Base-by-base conservation (phyloP, 1,284 basidiomycete species). In the Wolfiporia cocos region DNA sequence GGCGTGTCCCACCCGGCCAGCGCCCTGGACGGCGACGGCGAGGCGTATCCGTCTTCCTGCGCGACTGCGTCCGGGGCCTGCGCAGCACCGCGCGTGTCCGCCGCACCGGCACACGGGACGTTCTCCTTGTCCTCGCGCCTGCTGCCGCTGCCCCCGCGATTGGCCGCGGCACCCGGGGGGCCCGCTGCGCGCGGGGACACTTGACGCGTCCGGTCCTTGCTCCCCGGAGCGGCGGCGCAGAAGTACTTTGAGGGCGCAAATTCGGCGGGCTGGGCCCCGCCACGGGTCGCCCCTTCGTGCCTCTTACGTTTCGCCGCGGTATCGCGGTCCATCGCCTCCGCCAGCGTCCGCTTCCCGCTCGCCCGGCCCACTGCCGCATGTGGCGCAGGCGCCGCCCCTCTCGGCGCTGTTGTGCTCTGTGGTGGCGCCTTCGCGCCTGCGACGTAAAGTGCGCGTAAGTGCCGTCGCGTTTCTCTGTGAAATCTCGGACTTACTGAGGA, bases 11-110 rank as follows among this genome's bases (percentile, higher is more conserved):
- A 60, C 46, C n/a, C n/a, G n/a, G n/a, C n/a, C n/a, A 69, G 64
- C 46, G 67, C 67, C 52, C 70, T 63, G 37, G 76, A 77, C 43
- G 73, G 66, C 12, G 74, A 67, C 15, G 83, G 84, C 15, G 85
- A 86, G 44, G 81, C 67, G 59, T 88, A 88, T 28, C 86, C 85
- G 51, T 85, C 84, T 56, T 88, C 86, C 61, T 86, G 86, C 53
- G 69, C 66, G 26, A 86, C 78, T 17, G 49, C 55, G 40, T 70
- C 66, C 43, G 66, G 61, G 23, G 55, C 53, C 38, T 68, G 62
- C 39, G 59, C 55, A 42, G 55, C 51, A 34, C 68, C 66, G 43
- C n/a, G n/a, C n/a, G n/a, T n/a, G n/a, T 71, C 69, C 23, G 67
- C 66, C 39, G 69, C 69, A 39, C 58, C 65, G 3, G 59, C 45